phyloP scores from a whole-genome alignment of 257 asterid species.

The Capsicum pubescens region DNA sequence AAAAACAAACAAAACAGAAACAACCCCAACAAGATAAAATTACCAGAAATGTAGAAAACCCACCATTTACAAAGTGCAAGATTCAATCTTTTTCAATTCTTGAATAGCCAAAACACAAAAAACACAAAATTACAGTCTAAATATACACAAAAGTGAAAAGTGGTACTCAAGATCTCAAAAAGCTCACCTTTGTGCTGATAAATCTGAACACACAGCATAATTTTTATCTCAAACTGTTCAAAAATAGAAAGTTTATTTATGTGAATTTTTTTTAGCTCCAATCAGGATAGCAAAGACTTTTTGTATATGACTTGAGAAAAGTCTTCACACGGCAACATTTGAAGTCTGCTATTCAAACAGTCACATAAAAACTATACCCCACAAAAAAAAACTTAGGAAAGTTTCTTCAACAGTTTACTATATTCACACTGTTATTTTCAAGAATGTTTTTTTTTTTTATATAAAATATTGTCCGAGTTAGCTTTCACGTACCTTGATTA shows the following conservation, averaged over 20 bases:
- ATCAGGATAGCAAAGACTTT: too few species aligned
- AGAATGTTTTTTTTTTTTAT: too few species aligned
- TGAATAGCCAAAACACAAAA: not conserved
- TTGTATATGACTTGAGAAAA: not conserved
- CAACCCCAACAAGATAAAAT: not conserved
- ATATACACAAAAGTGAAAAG: not conserved
- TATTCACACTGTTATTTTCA: slow-evolving; percentile 11
- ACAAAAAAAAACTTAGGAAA: slow-evolving; percentile 22
- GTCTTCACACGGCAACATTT: slow-evolving; percentile 42
- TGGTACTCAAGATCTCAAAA: not conserved
- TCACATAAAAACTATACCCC: not conserved
- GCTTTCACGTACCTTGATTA: too few species aligned
- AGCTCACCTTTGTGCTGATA: slow-evolving; percentile 31
- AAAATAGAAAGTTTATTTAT: not conserved
- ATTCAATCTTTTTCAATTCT: slow-evolving; percentile 1
- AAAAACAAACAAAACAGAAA: not conserved
- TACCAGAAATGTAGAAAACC: slow-evolving; percentile 24
- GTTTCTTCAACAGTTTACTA: not conserved
- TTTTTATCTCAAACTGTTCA: not conserved
- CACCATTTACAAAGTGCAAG: slow-evolving; percentile 9
- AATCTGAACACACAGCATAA: slow-evolving; percentile 26
- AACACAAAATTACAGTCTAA: too few species aligned
- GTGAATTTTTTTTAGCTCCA: too few species aligned
- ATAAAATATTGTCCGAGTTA: too few species aligned
- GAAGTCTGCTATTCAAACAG: slow-evolving; percentile 19